Conservation (phyloP, 2,329 filamentous ascomycete genomes). For the Aspergillus fumigatus region DNA sequence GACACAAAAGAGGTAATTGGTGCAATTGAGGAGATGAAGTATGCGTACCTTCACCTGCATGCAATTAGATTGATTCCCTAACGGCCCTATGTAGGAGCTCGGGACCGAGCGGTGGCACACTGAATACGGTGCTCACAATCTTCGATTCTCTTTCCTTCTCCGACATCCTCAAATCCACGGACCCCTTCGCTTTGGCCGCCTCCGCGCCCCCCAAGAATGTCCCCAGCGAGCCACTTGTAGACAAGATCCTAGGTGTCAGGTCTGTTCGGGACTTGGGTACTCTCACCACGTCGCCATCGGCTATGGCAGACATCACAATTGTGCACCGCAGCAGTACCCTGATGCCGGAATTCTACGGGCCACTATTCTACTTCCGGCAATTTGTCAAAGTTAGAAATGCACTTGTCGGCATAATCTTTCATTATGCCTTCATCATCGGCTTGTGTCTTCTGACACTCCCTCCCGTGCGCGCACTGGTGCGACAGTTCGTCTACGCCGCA, state of each 20-base stretch:
- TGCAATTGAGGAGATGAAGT: conserved; percentile 52
- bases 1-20: conserved; percentile 50
- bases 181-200: conserved; percentile 50
- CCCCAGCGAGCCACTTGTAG: conserved; percentile 25
- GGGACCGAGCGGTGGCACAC: conserved; percentile 55
- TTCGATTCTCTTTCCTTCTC: conserved; percentile 44
- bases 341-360: conserved; percentile 54
- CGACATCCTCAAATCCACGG: conserved; percentile 45
- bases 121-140: conserved; percentile 61
- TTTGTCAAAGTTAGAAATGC: conserved; percentile 51
- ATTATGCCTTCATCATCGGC: conserved; percentile 45
- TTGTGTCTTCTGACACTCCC: conserved; percentile 47
- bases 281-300: conserved; percentile 52
- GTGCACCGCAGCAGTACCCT: conserved; percentile 59
- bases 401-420: conserved; percentile 46
- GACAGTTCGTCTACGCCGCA: conserved; percentile 46
- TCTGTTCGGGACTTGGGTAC: conserved; percentile 54
- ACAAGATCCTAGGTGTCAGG: conserved; percentile 47
- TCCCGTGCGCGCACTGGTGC: conserved; percentile 50
- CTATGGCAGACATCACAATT: conserved; percentile 51
- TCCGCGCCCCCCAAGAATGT: conserved; percentile 33
- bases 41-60: conserved; percentile 13
- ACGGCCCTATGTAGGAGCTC: conserved; percentile 26
- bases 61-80: conserved; percentile 3
- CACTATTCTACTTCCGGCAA: conserved; percentile 54